A percentile compares a stretch with the other conserved stretches of the same genome.
phyloP scores from a whole-genome alignment of 2,329 filamentous ascomycete species.

The Cordyceps javanica region DNA sequence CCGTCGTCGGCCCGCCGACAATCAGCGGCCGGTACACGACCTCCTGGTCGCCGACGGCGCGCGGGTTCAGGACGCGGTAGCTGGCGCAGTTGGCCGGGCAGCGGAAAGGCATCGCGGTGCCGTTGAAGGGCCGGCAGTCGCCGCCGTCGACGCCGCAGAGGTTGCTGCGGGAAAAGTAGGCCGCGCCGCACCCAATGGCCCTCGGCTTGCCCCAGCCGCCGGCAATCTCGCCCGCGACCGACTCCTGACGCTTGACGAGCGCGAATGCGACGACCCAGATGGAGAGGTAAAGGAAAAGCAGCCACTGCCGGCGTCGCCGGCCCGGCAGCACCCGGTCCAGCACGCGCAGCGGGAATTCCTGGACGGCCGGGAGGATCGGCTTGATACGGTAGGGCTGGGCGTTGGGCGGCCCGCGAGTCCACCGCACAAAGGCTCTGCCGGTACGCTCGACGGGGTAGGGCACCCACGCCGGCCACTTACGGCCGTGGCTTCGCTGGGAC shows the following conservation, averaged over 20 bases:
- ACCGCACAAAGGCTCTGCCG: slow-evolving; percentile 35
- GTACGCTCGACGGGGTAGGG: slow-evolving; percentile 49
- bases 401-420: slow-evolving; percentile 51
- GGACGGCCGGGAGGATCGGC: slow-evolving; percentile 58
- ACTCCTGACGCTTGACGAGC: slow-evolving; percentile 60
- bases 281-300: slow-evolving; percentile 55
- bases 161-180: slow-evolving; percentile 67
- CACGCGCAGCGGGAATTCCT: slow-evolving; percentile 59
- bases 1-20: slow-evolving; percentile 55
- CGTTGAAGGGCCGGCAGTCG: slow-evolving; percentile 68
- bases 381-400: slow-evolving; percentile 44
- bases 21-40: slow-evolving; percentile 60
- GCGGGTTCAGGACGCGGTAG: slow-evolving; percentile 60
- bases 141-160: slow-evolving; percentile 68
- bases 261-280: slow-evolving; percentile 66
- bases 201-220: slow-evolving; percentile 62
- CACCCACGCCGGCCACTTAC: slow-evolving; percentile 50
- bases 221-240: slow-evolving; percentile 52
- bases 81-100: slow-evolving; percentile 68
- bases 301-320: slow-evolving; percentile 49
- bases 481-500: slow-evolving; percentile 18
- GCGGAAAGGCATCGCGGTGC: slow-evolving; percentile 63
- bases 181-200: slow-evolving; percentile 59
- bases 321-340: slow-evolving; percentile 58
- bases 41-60: slow-evolving; percentile 67